Base-by-base conservation (phyloP, 768 basidiomycete species). In the Tricholoma matsutake region DNA sequence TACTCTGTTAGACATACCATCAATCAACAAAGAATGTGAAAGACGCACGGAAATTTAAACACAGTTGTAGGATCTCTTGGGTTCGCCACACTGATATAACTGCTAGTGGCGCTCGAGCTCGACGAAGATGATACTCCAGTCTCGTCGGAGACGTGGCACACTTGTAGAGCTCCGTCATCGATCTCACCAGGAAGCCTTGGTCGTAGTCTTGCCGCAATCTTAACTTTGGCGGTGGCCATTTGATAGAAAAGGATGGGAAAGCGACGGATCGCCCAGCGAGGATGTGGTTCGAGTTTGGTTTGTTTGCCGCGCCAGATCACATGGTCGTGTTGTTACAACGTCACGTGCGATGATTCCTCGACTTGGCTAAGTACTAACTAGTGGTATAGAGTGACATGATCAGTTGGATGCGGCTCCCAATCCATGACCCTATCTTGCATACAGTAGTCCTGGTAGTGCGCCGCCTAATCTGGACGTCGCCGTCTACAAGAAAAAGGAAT, bases 41-140 rank as follows among this genome's bases (percentile, higher is more conserved):
- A n/a, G 1, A 75, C 85, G 66, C 58, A 90, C 88, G 86, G 88
- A 69, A 92, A 93, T 62, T 86, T 88, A 72, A 91, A 91, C n/a
- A 89, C 71, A 69, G 91, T 87, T 20, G 78, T 77, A 0, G 79
- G 67, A 70, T 90, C 87, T 61, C 89, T 79, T 0, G 89, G 90
- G 69, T 92, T 92, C 29, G 82, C 76, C 5, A 92, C 89, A 22
- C 78, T 78, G 61, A 92, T 85, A 54, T 74, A 81, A 45, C 82
- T 83, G 41, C 75, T 72, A 41, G 81, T 80, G 28, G 74, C 71
- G 29, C 74, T 75, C 6, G 63, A 54, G 18, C 63, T 68, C 31
- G 61, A 31, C 64, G 61, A 69, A 11, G 69, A 64, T 35, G 72
- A 73, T 56, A 70, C 72, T 53, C 63, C 67, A 9, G 67, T 69